Evolutionary conservation across 495 filamentous ascomycete species (phyloP), one percentile per base, ranked within the genome.

Genomic region (Pyrenula aspistea): DNA sequence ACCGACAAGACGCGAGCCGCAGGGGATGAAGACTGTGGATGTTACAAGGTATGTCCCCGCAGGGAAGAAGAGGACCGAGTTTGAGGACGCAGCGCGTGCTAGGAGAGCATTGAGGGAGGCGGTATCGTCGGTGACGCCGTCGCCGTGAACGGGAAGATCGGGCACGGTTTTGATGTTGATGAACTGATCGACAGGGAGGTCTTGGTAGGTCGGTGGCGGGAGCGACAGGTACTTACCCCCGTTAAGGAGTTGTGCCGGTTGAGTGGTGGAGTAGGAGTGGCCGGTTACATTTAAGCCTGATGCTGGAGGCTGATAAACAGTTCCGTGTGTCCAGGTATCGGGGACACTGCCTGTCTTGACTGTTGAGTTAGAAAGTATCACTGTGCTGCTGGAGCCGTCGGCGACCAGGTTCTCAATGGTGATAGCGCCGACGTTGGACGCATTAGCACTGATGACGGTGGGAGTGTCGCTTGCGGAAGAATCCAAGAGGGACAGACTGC

Each of bases 1-100:
- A 23, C 82, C 81, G 2, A 83, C 74, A 23, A 84, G 79, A 10
- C 73, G 71, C 12, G 75, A 73, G 10, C 75, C 75, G 0, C 71
- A 63, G 0, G 83, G 84, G 47, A 86, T 66, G 42, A 69, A 59
- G 42, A 88, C 62, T 0, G 84, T 87, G 22, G 73, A 66, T 2
- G 71, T 81, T 36, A 86, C 77, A 8, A 75, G 63, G 61, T 88
- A 88, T 0, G 75, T 75, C 11, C 84, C 83, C 22, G 71, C 68
- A 2, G 83, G 82, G 60, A 88, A 81, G 62, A 76, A 87, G 1
- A 78, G 71, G 22, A 85, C 67, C 15, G 31, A 42, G 56, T 77
- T 81, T 65, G 73, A 67, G 47, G 65, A 63, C 25, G 75, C 69
- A 52, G 80, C 68, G 57, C 76, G 55, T 50, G 75, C 58, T 51